Evolutionary conservation across 129 eudicot genomes (phyloP).

Genomic region (Calendula officinalis): DNA sequence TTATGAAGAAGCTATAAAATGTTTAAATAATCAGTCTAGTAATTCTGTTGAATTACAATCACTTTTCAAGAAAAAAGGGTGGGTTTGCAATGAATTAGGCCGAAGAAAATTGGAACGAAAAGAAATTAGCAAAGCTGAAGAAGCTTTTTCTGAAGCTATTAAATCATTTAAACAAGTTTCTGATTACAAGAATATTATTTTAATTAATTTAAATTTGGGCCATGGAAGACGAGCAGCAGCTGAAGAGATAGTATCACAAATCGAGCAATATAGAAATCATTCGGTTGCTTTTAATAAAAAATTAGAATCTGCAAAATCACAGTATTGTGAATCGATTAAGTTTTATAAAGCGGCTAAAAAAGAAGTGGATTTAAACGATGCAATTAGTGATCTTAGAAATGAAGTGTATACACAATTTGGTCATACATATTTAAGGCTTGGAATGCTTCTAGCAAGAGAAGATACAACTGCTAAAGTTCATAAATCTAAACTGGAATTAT

Average conservation of each 20-base stretch:
- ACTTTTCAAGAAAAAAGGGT: slow-evolving; percentile 82
- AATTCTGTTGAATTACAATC: slow-evolving; percentile 58
- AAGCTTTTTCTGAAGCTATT: slow-evolving; percentile 80
- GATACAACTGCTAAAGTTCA: slow-evolving; percentile 60
- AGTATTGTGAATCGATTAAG: slow-evolving; percentile 69
- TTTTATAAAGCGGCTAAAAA: slow-evolving; percentile 79
- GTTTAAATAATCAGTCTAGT: slow-evolving; percentile 42
- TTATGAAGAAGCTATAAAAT: slow-evolving; percentile 60
- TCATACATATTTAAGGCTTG: slow-evolving; percentile 84
- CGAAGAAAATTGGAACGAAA: slow-evolving; percentile 63
- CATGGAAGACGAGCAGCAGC: slow-evolving; percentile 94
- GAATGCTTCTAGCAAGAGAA: slow-evolving; percentile 87
- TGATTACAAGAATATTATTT: slow-evolving; percentile 71
- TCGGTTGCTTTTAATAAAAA: slow-evolving; percentile 51
- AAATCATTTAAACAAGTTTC: slow-evolving; percentile 62
- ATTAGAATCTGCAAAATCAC: slow-evolving; percentile 66
- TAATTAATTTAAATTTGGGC: slow-evolving; percentile 87
- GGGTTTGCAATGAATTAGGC: slow-evolving; percentile 97
- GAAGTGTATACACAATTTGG: slow-evolving; percentile 91
- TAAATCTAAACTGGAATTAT: slow-evolving; percentile 53
- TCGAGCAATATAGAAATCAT: slow-evolving; percentile 51
- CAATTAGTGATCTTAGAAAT: slow-evolving; percentile 45
- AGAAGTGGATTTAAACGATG: slow-evolving; percentile 43
- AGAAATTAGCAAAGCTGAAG: slow-evolving; percentile 73
- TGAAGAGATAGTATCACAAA: slow-evolving; percentile 63